Conservation (phyloP, 1,284 basidiomycete genomes). For the Ustilago curta region DNA sequence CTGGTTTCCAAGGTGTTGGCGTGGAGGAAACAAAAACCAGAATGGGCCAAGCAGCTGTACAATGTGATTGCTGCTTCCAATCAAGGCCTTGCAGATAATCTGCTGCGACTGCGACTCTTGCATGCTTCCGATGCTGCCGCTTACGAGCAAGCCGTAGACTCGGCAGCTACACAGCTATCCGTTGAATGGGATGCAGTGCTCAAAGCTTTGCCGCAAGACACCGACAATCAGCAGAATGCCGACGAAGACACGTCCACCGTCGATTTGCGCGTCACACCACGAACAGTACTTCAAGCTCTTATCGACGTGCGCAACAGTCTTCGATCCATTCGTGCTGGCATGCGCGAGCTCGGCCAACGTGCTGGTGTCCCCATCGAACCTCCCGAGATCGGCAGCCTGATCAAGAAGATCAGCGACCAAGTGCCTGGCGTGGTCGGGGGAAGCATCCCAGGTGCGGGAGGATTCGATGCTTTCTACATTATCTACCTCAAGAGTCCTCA, state of each 20-base stretch:
- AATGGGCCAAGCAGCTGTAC: conserved; percentile 66
- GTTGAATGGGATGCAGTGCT: conserved; percentile 43
- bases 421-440: conserved; percentile 89
- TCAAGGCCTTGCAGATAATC: conserved; percentile 59
- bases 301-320: conserved; percentile 62
- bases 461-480: conserved; percentile 96
- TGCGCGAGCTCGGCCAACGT: conserved; percentile 86
- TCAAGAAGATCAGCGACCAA: conserved; percentile 79
- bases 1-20: conserved; percentile 64
- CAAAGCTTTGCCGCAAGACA: conserved; percentile 24
- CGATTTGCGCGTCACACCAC: conserved; percentile 23
- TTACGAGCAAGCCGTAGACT: conserved; percentile 63
- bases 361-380: conserved; percentile 92
- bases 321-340: conserved; percentile 81
- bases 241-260: conserved; percentile 6
- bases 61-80: conserved; percentile 62
- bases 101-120: conserved; percentile 57
- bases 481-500: conserved; percentile 70
- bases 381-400: conserved; percentile 84
- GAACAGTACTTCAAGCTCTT: conserved; percentile 38
- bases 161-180: conserved; percentile 59
- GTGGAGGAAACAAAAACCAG: conserved; percentile 61
- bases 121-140: conserved; percentile 45
- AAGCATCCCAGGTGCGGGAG: conserved; percentile 96
- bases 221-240: conserved; percentile 9